Evolutionary conservation across 768 basidiomycete species (phyloP).

Genomic region (Fomitopsis pulvina): DNA sequence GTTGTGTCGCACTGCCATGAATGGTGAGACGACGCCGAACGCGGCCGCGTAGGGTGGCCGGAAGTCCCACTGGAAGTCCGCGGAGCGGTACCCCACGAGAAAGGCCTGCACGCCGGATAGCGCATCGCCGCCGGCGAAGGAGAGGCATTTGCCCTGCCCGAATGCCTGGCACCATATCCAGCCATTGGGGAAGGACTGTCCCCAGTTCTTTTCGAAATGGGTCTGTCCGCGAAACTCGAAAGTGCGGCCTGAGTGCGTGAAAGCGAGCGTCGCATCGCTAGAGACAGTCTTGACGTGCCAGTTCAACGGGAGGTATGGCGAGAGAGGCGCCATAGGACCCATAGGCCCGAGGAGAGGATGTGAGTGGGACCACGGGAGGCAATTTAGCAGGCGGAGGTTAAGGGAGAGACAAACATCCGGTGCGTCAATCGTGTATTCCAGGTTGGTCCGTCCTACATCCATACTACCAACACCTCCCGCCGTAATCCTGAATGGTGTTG

Average conservation of each 20-base stretch:
- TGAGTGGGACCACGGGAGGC: conserved; percentile 12
- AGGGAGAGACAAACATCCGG: conserved; percentile 10
- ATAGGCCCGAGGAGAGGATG: conserved; percentile 16
- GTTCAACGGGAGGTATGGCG: conserved; percentile 18
- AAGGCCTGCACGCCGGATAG: conserved; percentile 18
- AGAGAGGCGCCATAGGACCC: conserved; percentile 15
- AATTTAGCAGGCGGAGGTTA: conserved; percentile 8
- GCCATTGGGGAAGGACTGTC: conserved; percentile 18
- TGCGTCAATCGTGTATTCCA: conserved; percentile 12
- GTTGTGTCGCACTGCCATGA: conserved; percentile 14
- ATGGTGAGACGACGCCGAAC: conserved; percentile 12
- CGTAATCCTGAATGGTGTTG: conserved; percentile 11
- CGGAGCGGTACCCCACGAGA: conserved; percentile 21
- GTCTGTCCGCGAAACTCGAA: conserved; percentile 7
- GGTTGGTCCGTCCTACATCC: conserved; percentile 6
- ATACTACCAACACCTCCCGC: conserved; percentile 16
- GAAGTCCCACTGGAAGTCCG: conserved; percentile 17
- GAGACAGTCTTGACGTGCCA: conserved; percentile 21
- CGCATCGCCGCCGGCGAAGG: conserved; percentile 19
- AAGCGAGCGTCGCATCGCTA: conserved; percentile 9
- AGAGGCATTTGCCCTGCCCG: conserved; percentile 8
- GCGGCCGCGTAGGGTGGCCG: conserved; percentile 18
- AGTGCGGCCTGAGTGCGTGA: conserved; percentile 11
- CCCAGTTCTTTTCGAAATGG: conserved; percentile 25
- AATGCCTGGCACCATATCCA: conserved; percentile 22